Base-by-base conservation (phyloP, 2,329 filamentous ascomycete genomes). In the Zymoseptoria ardabiliae region DNA sequence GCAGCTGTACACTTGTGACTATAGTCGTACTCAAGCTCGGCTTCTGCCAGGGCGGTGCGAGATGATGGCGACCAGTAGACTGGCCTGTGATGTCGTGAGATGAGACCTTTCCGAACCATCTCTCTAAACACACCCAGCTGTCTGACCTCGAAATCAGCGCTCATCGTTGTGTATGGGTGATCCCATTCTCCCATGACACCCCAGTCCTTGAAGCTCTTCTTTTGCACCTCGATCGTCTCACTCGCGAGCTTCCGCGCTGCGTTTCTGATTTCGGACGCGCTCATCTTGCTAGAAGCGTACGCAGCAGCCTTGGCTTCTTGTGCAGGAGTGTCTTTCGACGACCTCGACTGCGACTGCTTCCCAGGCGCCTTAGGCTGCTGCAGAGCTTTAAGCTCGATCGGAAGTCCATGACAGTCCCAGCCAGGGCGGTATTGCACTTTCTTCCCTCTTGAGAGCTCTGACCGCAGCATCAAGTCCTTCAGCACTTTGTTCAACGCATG, bases 331-430 rank as follows among this genome's bases (percentile, higher is more conserved):
- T 67, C 65, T 69, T 77, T 71, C 72, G 79, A 69, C 23, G 66
- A 65, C 21, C 75, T 69, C n/a, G 75, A 71, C 61, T 53, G 55
- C n/a, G 75, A 71, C 61, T 53, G 55, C 22, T 58, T 68, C 53
- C n/a, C 51, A 19, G 52, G 61, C 62, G 63, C 73, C 73, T 66
- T 74, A 70, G 65, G 77, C 75, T 67, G 65, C 68, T 89, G 88
- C 17, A 99, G 81, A 22, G 92, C 94, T 76, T 97, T 99, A 68
- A 97, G 82, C 79, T 99, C 94, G 70, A 99, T 99, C 0, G 94
- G 94, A 54, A 99, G 81, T 0, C 94, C 94, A 78, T 99, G 94
- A 66, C 94, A 99, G 73, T 99, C 95, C 94, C 94, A 99, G 52
- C 94, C 93, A 2, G 94, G 94, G 17, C 91, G 81, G 70, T 95